Evolutionary conservation across 306 rosid genomes (phyloP), one percentile per base, ranked within the genome.

Genomic region (Chamaecrista fasciculata): DNA sequence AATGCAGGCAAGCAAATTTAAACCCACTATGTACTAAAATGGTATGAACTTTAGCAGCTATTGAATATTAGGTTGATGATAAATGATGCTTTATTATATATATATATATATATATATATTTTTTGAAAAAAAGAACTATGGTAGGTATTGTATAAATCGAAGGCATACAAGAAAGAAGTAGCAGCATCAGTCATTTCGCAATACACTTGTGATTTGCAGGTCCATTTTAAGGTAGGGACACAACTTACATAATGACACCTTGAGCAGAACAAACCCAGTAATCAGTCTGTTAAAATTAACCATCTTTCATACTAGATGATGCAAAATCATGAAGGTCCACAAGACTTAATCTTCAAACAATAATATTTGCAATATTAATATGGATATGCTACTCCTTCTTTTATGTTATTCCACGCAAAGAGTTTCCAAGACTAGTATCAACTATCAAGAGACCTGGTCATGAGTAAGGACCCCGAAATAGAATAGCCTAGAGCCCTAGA

Each of bases 211-310:
- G 78, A 53, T 46, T 79, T 63, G 79, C 89, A 83, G 28, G 55
- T 83, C 86, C 91, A 78, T 67, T 70, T 77, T 48, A 81, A 51
- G 40, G 74, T 82, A 33, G 86, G 89, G 48, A 82, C 69, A 58
- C 89, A 76, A 50, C 78, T 82, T 63, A 84, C 42, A 80, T 82
- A 82, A 26, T 80, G 93, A 43, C 89, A 84, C 90, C 93, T 82
- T 25, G 81, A 75, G 70, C 86, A 87, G 33, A 53, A 84, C 39
- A 49, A 84, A 14, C 43, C 85, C 89, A 48, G 37, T 37, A 1
- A 76, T 52, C 44, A 53, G 71, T 44, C 92, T 86, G 73, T 26
- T 36, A 43, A 59, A 67, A 74, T 23, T 44, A 58, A 36, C 40
- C n/a, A n/a, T n/a, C n/a, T n/a, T n/a, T n/a, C n/a, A n/a, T n/a